Evolutionary conservation across 1,284 basidiomycete genomes (phyloP), one percentile per base, ranked within the genome.

Genomic region (Fomitopsis betulina): DNA sequence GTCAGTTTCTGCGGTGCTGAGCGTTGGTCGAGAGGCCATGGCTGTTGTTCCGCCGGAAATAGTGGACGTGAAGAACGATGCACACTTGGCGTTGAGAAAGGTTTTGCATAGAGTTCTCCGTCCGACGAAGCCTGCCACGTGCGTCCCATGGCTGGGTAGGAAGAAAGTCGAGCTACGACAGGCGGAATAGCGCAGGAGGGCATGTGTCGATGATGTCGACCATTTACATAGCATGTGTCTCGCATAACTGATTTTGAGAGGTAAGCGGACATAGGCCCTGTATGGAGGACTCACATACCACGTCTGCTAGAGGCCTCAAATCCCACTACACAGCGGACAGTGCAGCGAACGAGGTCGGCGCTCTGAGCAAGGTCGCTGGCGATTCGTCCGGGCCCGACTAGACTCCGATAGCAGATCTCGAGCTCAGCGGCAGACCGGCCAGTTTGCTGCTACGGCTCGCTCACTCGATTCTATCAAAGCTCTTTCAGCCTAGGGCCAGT

Each of bases 171-270:
- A 25, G 40, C n/a, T 45, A 37, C 54, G 35, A 51, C 42, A 51
- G 40, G 25, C 21, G 35, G 56, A 40, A 37, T 38, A 35, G 23
- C 25, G 54, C 40, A 59, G 60, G 37, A 55, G 27, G 40, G 55
- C 21, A 60, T 73, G 80, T 76, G 79, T 74, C 67, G 75, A 69
- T 65, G 69, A 69, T 65, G 69, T 75, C 59, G 75, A 78, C 78
- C 76, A 79, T 73, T 72, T 77, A 77, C 83, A 84, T 85, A 74
- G 83, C 84, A 86, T 86, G 78, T 75, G 79, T 72, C 69, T 75
- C 68, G 79, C 80, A 83, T 84, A 67, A 74, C 81, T 78, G 58
- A 21, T 19, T 9, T 7, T 6, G 9, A 17, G 19, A 9, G 2
- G n/a, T 55, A 10, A 43, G 53, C 49, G 32, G 17, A 15, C 5